These are phyloP conservation scores for Colletotrichum plurivorum DNA, from an alignment of 2,329 filamentous ascomycete genomes.

Conservation along the genomic window DNA sequence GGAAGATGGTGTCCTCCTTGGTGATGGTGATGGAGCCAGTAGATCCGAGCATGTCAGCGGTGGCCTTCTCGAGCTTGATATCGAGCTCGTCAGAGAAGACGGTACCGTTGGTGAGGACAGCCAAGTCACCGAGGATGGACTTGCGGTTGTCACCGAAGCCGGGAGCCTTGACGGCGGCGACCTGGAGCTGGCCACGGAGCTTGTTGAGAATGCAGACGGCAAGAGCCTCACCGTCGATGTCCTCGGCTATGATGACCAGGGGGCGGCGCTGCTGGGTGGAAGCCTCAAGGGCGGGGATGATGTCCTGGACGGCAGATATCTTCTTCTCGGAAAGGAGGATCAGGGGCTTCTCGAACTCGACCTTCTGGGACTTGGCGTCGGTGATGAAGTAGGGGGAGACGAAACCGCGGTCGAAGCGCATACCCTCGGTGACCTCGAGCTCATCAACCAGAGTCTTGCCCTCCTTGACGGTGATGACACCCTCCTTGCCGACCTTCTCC, in stretches of 20 bases:
- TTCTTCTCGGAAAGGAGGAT: conserved; percentile 99
- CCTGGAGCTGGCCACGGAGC: conserved; percentile 98
- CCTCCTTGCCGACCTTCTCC: conserved; percentile 99
- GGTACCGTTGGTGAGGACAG: conserved; percentile 94
- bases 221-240: conserved; percentile 98
- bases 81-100: conserved; percentile 99
- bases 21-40: conserved; percentile 99
- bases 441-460: conserved; percentile 98
- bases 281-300: conserved; percentile 96
- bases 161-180: conserved; percentile 97
- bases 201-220: conserved; percentile 99
- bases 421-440: conserved; percentile 98
- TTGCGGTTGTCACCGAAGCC: conserved; percentile 99
- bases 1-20: conserved; percentile 99
- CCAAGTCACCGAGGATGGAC: conserved; percentile 97
- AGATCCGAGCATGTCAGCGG: conserved; percentile 93
- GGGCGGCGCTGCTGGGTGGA: conserved; percentile 96
- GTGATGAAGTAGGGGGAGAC: conserved; percentile 99
- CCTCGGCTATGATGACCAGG: conserved; percentile 98
- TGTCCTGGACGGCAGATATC: conserved; percentile 99
- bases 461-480: conserved; percentile 99
- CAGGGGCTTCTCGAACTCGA: conserved; percentile 99
- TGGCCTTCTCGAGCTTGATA: conserved; percentile 99
- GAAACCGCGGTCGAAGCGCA: conserved; percentile 99
- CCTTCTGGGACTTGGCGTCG: conserved; percentile 98